Evolutionary conservation across 2,329 filamentous ascomycete genomes (phyloP).

Genomic region (Aspergillus brunneoviolaceus): DNA sequence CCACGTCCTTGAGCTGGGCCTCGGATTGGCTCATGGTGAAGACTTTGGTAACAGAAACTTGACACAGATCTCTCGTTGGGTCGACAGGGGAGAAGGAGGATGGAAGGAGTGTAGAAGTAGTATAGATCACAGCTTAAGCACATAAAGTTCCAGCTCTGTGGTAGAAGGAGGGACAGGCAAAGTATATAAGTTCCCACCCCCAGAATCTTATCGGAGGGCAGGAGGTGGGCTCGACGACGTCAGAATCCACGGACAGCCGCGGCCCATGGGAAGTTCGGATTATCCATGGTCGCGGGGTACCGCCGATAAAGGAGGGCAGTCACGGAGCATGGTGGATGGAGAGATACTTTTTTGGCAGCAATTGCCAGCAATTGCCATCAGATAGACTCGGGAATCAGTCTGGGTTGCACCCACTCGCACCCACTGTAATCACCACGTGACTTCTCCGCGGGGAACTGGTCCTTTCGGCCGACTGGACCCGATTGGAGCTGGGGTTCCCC

Average conservation of each 20-base stretch:
- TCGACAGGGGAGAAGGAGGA: too few species aligned
- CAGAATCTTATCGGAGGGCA: slow-evolving; percentile 25
- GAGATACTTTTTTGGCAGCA: too few species aligned
- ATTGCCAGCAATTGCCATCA: too few species aligned
- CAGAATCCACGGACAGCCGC: slow-evolving; percentile 23
- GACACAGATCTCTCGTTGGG: too few species aligned
- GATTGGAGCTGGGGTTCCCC: background rate
- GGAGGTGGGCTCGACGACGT: slow-evolving; percentile 17
- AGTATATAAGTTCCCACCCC: slow-evolving; percentile 4
- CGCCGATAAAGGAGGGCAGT: background rate
- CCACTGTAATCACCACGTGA: slow-evolving; percentile 12
- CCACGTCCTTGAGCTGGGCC: slow-evolving; percentile 80
- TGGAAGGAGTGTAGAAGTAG: background rate
- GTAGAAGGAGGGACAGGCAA: background rate
- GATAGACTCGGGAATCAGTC: too few species aligned
- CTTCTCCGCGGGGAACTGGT: slow-evolving; percentile 23
- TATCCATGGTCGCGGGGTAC: slow-evolving; percentile 8
- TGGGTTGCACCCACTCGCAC: too few species aligned
- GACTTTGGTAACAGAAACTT: background rate
- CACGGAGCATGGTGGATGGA: too few species aligned
- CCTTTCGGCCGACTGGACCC: slow-evolving; percentile 18
- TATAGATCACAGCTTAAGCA: background rate
- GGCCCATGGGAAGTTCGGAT: slow-evolving; percentile 20
- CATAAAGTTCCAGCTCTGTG: background rate
- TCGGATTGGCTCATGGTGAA: slow-evolving; percentile 67